Conservation (phyloP, 495 filamentous ascomycete genomes). For the Saxophila tyrrhenica region DNA sequence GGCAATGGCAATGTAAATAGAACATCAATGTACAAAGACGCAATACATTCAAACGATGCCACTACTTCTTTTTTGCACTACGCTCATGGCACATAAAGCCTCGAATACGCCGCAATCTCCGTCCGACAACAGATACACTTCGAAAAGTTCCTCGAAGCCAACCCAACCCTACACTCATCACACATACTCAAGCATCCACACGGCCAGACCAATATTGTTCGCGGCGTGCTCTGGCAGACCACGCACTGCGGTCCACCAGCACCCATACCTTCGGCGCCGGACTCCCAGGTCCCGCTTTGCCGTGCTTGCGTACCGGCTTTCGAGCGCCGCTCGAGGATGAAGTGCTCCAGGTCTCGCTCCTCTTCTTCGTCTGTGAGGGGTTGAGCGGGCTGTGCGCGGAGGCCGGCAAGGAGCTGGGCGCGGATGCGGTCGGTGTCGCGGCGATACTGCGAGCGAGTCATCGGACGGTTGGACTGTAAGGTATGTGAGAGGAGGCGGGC, state of each 20-base stretch:
- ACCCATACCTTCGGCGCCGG: constrained; percentile 59
- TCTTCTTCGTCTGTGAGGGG: constrained; percentile 55
- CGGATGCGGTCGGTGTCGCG: constrained; percentile 52
- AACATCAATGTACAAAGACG: too few relatives aligned
- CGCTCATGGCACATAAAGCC: constrained; percentile 73
- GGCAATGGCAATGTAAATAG: too few relatives aligned
- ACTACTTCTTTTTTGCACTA: too few relatives aligned
- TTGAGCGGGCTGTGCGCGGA: constrained; percentile 21
- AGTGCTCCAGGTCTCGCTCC: constrained; percentile 63
- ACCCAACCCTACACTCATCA: constrained; percentile 84
- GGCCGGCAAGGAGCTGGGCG: constrained; percentile 47
- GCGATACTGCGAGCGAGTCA: constrained; percentile 71
- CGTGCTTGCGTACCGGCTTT: constrained; percentile 23
- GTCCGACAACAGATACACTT: constrained; percentile 88
- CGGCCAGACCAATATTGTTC: constrained; percentile 91
- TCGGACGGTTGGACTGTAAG: constrained; percentile 52
- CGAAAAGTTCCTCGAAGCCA: constrained; percentile 94
- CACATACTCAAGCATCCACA: constrained; percentile 89
- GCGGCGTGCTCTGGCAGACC: constrained; percentile 76
- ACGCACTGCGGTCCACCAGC: constrained; percentile 77
- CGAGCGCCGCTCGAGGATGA: constrained; percentile 47
- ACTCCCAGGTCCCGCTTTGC: constrained; percentile 40
- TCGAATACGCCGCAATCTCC: constrained; percentile 73
- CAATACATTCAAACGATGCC: too few relatives aligned
- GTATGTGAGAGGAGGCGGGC: constrained; percentile 75